Percentiles rank a stretch among this genome's conserved stretches.
Conservation (phyloP, 2,329 filamentous ascomycete genomes). For the Xylogone sp. region DNA sequence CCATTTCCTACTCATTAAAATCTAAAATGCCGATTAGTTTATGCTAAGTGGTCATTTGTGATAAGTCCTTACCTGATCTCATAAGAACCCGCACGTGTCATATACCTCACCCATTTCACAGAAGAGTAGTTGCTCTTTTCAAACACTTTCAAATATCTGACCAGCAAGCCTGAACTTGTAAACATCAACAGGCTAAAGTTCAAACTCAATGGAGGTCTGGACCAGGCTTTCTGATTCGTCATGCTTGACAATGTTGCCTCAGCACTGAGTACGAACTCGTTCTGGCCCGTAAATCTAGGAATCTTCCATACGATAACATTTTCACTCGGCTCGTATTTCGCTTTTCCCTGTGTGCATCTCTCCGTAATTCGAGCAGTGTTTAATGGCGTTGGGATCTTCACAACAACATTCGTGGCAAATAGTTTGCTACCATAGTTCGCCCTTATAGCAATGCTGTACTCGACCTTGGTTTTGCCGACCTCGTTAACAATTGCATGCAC, state of each 20-base stretch:
- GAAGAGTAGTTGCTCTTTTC: constrained; percentile 99
- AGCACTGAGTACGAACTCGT: constrained; percentile 90
- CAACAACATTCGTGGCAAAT: constrained; percentile 93
- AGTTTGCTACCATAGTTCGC: constrained; percentile 96
- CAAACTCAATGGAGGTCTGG: constrained; percentile 83
- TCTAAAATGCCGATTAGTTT: not conserved
- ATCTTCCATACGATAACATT: constrained; percentile 99
- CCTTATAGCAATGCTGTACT: constrained; percentile 96
- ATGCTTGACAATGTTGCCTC: constrained; percentile 92
- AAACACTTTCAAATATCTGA: constrained; percentile 96
- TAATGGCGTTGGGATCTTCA: constrained; percentile 90
- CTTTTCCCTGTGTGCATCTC: constrained; percentile 91
- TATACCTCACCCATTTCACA: constrained; percentile 98
- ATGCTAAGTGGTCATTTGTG: not conserved
- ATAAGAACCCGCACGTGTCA: constrained; percentile 96
- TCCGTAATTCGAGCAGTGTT: constrained; percentile 95
- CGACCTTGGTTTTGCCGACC: constrained; percentile 93
- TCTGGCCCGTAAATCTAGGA: constrained; percentile 95
- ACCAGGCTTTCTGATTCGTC: constrained; percentile 98
- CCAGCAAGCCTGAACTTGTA: constrained; percentile 86
- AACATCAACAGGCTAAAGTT: constrained; percentile 97
- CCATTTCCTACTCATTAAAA: not conserved
- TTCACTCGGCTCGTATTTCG: constrained; percentile 96
- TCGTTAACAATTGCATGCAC: constrained; percentile 98
- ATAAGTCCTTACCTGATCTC: constrained; percentile 69